Evolutionary conservation across 768 basidiomycete genomes (phyloP).

Genomic region (Mycena venus): DNA sequence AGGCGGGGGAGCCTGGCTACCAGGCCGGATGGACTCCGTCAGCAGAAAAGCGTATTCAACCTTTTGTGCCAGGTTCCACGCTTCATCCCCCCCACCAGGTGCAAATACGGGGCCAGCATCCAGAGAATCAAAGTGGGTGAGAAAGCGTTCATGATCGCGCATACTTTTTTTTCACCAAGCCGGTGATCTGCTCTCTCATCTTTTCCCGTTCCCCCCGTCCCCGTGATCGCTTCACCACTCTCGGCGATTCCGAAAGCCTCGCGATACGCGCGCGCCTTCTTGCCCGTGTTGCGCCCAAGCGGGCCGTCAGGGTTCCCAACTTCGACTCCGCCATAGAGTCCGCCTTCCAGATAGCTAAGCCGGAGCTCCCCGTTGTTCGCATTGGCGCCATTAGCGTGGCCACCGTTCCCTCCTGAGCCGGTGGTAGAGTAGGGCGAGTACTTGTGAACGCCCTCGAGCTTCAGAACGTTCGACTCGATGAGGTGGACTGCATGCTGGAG

Average conservation of each 20-base stretch:
- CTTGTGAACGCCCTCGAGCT: constrained; percentile 78
- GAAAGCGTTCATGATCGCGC: constrained; percentile 88
- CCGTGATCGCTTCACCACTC: constrained; percentile 7
- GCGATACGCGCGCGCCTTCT: constrained; percentile 77
- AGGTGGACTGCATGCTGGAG: constrained; percentile 83
- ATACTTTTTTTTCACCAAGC: constrained; percentile 79
- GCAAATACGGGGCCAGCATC: constrained; percentile 56
- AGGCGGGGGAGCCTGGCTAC: constrained; percentile 54
- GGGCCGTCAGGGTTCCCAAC: constrained; percentile 87
- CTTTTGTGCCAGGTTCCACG: constrained; percentile 59
- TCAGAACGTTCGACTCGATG: constrained; percentile 80
- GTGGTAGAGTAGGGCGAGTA: constrained; percentile 49
- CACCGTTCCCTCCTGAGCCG: constrained; percentile 20
- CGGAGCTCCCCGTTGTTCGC: constrained; percentile 82
- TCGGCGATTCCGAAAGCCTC: constrained; percentile 58
- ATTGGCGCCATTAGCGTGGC: constrained; percentile 22
- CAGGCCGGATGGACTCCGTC: constrained; percentile 77
- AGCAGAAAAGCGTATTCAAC: constrained; percentile 78
- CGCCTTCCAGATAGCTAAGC: constrained; percentile 80
- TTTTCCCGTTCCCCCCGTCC: constrained; percentile 47
- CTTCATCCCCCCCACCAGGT: constrained; percentile 46
- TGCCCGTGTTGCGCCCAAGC: constrained; percentile 68
- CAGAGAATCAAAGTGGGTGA: constrained; percentile 85
- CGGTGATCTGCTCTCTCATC: constrained; percentile 72
- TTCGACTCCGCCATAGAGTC: constrained; percentile 88